Evolutionary conservation across 1,284 basidiomycete genomes (phyloP).

Genomic region (Malassezia globosa): DNA sequence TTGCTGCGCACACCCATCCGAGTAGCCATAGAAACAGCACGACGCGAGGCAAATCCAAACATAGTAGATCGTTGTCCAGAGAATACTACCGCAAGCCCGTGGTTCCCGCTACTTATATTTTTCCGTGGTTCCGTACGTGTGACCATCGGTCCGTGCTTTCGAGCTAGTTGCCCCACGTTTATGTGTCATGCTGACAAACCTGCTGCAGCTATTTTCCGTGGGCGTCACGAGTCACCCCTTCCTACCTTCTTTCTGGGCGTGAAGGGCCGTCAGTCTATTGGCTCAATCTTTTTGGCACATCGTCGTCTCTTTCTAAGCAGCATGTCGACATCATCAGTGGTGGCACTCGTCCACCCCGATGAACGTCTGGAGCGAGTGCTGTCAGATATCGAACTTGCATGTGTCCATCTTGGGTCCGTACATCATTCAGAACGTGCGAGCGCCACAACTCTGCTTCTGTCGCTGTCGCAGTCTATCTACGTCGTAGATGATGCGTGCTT

Average conservation of each 20-base stretch:
- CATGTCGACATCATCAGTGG: background rate
- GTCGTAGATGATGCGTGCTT: constrained; percentile 6
- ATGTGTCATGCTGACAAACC: no score
- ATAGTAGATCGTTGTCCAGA: no score
- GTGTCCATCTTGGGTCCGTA: background rate
- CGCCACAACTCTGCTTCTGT: constrained; percentile 3
- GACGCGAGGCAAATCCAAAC: constrained; percentile 13
- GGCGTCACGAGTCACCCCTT: background rate
- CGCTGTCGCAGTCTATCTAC: background rate
- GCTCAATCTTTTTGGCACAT: no score
- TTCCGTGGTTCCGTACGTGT: no score
- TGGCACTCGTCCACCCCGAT: constrained; percentile 3
- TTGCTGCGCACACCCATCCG: constrained; percentile 26
- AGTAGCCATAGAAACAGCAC: constrained; percentile 11
- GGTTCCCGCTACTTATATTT: no score
- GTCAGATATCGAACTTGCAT: background rate
- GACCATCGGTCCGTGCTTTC: no score
- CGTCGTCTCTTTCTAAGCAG: no score
- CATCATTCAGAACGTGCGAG: background rate
- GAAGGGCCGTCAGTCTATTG: no score
- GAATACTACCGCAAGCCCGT: no score
- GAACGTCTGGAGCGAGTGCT: background rate
- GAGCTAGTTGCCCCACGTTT: no score
- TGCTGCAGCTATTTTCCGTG: no score
- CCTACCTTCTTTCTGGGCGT: no score